Base-by-base conservation (phyloP, 768 basidiomycete species). In the Agaricus blazei region DNA sequence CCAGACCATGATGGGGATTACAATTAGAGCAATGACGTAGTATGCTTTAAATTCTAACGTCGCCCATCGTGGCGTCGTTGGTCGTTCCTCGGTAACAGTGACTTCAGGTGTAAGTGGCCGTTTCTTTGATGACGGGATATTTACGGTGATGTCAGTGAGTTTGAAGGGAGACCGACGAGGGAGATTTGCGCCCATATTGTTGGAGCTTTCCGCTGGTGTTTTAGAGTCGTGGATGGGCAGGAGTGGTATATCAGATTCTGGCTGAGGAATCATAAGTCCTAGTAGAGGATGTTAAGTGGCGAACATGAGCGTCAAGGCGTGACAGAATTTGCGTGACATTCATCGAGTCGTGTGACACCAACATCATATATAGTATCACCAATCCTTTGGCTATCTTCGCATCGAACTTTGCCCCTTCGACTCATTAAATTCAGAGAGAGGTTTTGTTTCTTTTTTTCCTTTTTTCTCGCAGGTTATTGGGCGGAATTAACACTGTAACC, bases 11-110 rank as follows among this genome's bases (percentile, higher is more conserved):
- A 83, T 61, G 3, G 88, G 85, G 29, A 98, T 69, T 6, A 79
- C 84, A 23, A 86, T 49, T 12, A 74, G 65, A 11, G 84, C 80
- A 2, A 85, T 74, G 31, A 83, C 58, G 58, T 75, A 84, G 69
- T 98, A 98, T 40, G 87, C 61, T 59, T 80, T 74, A 72, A 96
- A 98, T 66, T 98, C 97, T 9, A 72, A 67, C 0, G 90, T 88
- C 42, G 68, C 72, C 96, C 95, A 98, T 70, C 90, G 72, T 24
- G 88, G 62, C 2, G 75, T 73, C 2, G 72, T 68, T 24, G 63
- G 58, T 34, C 59, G 58, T 26, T 61, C 52, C 49, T 67, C 67
- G 19, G 54, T 51, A 31, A 62, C 56, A 29, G 27, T 31, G 28
- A 49, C 36, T 4, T 36, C 9, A 15, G 49, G 36, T 14, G 28